These are phyloP conservation scores for Microdochium bolleyi DNA, from an alignment of 2,329 filamentous ascomycete genomes.

Conservation along the genomic window DNA sequence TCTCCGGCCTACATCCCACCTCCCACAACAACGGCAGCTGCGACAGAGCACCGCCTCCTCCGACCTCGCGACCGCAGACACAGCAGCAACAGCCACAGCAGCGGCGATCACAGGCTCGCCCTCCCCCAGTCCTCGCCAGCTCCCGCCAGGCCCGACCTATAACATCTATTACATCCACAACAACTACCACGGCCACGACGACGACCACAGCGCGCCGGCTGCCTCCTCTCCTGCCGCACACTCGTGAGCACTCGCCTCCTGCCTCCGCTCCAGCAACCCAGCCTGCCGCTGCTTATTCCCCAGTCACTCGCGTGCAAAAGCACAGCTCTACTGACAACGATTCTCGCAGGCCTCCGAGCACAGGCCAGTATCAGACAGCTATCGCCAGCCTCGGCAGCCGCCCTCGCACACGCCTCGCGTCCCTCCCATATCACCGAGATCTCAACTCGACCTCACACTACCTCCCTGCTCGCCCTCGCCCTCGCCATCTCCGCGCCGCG, in stretches of 20 bases:
- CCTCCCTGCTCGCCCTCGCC: background rate
- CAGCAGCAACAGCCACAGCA: background rate
- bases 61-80: background rate
- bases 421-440: background rate
- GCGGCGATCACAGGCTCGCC: background rate
- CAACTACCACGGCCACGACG: background rate
- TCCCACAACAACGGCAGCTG: background rate
- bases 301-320: background rate
- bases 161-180: background rate
- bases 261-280: background rate
- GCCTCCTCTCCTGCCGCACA: background rate
- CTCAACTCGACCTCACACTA: background rate
- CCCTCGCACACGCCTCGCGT: background rate
- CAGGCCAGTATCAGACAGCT: background rate
- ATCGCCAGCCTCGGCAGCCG: background rate
- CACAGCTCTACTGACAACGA: background rate
- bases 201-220: background rate
- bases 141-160: background rate
- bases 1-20: background rate
- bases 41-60: background rate
- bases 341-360: background rate
- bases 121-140: no score
- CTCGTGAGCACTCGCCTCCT: background rate
- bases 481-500: background rate
- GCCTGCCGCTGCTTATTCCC: background rate